Conservation (phyloP, 495 filamentous ascomycete species). For the Podospora pseudoanserina region DNA sequence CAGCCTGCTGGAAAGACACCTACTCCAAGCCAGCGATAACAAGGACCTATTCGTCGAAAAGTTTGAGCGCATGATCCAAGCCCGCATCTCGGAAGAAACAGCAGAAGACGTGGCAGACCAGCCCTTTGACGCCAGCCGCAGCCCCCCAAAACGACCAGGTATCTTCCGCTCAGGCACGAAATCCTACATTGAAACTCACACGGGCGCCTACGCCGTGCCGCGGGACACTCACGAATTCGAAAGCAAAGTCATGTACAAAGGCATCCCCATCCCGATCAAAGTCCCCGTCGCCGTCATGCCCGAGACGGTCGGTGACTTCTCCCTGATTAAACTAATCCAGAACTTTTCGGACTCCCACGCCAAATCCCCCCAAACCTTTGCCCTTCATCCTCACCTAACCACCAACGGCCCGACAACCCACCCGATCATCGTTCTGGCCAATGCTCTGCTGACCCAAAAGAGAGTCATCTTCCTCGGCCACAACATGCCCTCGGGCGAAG, state of each 20-base stretch:
- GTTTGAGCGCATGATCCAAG: constrained; percentile 89
- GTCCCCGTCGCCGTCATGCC: constrained; percentile 88
- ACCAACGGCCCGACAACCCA: constrained; percentile 79
- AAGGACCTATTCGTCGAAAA: constrained; percentile 98
- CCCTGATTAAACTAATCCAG: constrained; percentile 92
- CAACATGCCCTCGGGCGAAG: constrained; percentile 87
- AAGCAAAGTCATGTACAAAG: constrained; percentile 88
- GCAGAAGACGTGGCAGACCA: constrained; percentile 38
- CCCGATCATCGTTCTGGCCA: constrained; percentile 72
- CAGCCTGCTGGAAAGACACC: constrained; percentile 74
- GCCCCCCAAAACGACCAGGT: constrained; percentile 44
- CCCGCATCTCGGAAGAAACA: constrained; percentile 52
- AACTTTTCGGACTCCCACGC: constrained; percentile 81
- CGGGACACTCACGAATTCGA: constrained; percentile 98
- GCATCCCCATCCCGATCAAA: constrained; percentile 93
- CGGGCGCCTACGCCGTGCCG: constrained; percentile 59
- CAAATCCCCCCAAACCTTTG: constrained; percentile 78
- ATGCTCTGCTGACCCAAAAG: constrained; percentile 91
- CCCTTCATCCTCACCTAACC: constrained; percentile 86
- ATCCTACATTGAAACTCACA: constrained; percentile 48
- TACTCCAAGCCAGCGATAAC: constrained; percentile 84
- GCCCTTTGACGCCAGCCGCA: constrained; percentile 46
- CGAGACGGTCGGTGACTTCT: constrained; percentile 97
- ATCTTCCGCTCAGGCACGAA: constrained; percentile 54
- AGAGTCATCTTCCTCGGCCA: constrained; percentile 93